Base-by-base conservation (phyloP, 805 yeast species). In the Yamadazyma philogaea region DNA sequence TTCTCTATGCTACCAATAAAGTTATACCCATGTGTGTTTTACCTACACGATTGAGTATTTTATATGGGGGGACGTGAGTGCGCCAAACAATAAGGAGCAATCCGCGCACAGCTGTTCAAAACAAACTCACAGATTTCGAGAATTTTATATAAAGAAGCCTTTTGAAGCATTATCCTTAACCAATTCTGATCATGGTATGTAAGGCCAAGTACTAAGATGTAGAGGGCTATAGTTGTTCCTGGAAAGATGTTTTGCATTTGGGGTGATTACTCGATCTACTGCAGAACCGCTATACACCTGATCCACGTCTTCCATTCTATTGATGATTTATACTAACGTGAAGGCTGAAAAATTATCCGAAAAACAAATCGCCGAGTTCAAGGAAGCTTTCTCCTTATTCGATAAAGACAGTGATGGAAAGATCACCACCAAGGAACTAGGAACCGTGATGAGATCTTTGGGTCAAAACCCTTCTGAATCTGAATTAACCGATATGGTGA, bases 381-480 rank as follows among this genome's bases (percentile, higher is more conserved):
- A 88, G 68, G 99, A 93, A 74, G 99, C 99, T 5, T 93, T 93
- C 64, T 88, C 97, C 48, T 79, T 93, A 51, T 93, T 93, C 56
- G 99, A 93, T 74, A 89, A 89, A 65, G 96, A 93, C 64, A 85
- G 90, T 60, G 97, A 90, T 67, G 99, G 99, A 52, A 87, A 88
- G 61, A 93, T 93, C 72, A 88, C 96, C 45, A 87, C 96, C 55
- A 79, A 87, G 59, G 99, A 93, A 70, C 77, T 93, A 54, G 97
- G 98, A 51, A 89, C 96, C 3, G 99, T 93, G 40, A 93, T 93
- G 99, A 84, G 99, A 71, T 87, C 97, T n/a, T 75, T 93, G 60
- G 99, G 99, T 40, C 93, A 89, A 67, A 91, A 91, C 59, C 99
- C 99, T 28, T 82, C 95, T 39, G 98, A 93, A 66, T 82, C 89